A percentile compares a stretch with the other conserved stretches of the same genome.
Conservation (phyloP, 176 grass and related monocot genomes). For the Aechmea fasciata region DNA sequence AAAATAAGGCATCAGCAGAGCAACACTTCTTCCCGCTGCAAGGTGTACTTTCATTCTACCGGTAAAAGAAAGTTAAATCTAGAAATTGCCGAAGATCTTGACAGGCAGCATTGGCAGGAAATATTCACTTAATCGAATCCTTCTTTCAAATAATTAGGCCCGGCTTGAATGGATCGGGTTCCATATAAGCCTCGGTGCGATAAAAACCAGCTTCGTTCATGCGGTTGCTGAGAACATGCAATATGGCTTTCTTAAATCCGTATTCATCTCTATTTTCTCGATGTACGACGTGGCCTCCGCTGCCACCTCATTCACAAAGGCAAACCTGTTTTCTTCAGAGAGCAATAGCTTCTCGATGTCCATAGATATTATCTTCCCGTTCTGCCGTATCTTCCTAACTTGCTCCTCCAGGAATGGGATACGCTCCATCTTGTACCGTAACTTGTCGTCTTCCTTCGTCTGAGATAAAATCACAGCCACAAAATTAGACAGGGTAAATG, state of each 20-base stretch:
- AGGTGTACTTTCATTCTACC: too few species aligned
- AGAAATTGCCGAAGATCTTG: background rate
- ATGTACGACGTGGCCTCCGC: conserved; percentile 68
- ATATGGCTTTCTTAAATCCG: conserved; percentile 63
- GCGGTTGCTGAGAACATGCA: conserved; percentile 71
- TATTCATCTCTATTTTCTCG: conserved; percentile 74
- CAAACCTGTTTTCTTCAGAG: conserved; percentile 65
- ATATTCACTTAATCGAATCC: conserved; percentile 29
- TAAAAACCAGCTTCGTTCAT: conserved; percentile 78
- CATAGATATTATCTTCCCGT: conserved; percentile 59
- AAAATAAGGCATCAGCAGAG: too few species aligned
- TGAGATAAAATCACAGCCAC: conserved; percentile 3
- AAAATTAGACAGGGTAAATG: background rate
- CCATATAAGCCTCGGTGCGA: conserved; percentile 60
- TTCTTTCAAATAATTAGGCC: conserved; percentile 64
- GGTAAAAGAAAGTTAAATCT: too few species aligned
- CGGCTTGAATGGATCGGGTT: conserved; percentile 59
- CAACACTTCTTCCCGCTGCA: too few species aligned
- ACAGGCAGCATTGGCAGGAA: background rate
- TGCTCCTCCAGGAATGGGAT: conserved; percentile 75
- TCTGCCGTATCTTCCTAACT: conserved; percentile 61
- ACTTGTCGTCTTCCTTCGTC: conserved; percentile 61
- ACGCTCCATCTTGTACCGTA: conserved; percentile 69
- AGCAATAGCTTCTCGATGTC: conserved; percentile 77
- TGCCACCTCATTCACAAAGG: conserved; percentile 70